phyloP scores from a whole-genome alignment of 2,329 filamentous ascomycete species.

The Fusarium agapanthi region DNA sequence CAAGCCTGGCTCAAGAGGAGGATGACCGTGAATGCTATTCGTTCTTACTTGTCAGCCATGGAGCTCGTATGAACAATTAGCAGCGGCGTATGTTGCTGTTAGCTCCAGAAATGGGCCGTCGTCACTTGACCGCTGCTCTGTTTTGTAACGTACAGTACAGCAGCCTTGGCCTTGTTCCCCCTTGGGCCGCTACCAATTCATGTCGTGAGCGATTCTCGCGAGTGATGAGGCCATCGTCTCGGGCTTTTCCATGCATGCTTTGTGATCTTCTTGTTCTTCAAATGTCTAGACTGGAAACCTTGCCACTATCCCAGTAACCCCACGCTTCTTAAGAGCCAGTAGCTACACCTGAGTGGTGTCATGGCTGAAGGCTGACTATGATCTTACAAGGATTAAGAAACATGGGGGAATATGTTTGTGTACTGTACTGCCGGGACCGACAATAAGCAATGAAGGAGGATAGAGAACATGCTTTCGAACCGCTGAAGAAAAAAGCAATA shows the following conservation, averaged over 20 bases:
- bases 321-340: slow-evolving; percentile 38
- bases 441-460: slow-evolving; percentile 20
- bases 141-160: slow-evolving; percentile 17
- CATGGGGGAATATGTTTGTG: slow-evolving; percentile 9
- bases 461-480: slow-evolving; percentile 19
- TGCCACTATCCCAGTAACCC: slow-evolving; percentile 39
- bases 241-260: slow-evolving; percentile 14
- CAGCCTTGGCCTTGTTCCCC: slow-evolving; percentile 15
- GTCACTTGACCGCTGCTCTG: slow-evolving; percentile 42
- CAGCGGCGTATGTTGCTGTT: slow-evolving; percentile 27
- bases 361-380: slow-evolving; percentile 33
- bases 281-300: slow-evolving; percentile 28
- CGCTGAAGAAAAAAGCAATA: slow-evolving; percentile 29
- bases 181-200: slow-evolving; percentile 39
- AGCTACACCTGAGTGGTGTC: slow-evolving; percentile 32
- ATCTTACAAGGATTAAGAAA: slow-evolving; percentile 18
- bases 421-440: slow-evolving; percentile 25
- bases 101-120: slow-evolving; percentile 35
- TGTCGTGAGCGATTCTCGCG: slow-evolving; percentile 30
- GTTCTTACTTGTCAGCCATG: slow-evolving; percentile 31
- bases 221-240: slow-evolving; percentile 41
- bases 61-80: slow-evolving; percentile 33
- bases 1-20: slow-evolving; percentile 32
- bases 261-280: slow-evolving; percentile 35
- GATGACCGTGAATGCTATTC: slow-evolving; percentile 32